Conservation (phyloP, 805 yeast species). For the Wickerhamomyces queroliae region DNA sequence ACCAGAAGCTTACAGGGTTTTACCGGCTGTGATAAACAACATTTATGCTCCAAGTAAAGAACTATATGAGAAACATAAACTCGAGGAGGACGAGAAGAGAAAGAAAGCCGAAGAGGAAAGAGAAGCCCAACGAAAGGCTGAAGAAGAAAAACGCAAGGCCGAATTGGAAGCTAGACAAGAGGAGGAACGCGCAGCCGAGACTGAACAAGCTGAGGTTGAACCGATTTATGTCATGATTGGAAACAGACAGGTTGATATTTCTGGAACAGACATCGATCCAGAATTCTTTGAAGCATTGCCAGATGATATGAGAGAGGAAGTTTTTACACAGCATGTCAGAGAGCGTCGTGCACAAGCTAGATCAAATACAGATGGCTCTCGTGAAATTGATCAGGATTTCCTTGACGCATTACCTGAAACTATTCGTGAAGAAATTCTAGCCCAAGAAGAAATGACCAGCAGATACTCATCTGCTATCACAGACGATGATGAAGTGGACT, state of each 20-base stretch:
- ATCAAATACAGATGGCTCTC: constrained; percentile 34
- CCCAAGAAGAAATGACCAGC: constrained; percentile 45
- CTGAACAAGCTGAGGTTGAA: constrained; percentile 22
- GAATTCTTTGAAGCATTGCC: constrained; percentile 87
- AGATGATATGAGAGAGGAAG: constrained; percentile 90
- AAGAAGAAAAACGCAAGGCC: constrained; percentile 21
- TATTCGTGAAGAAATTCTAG: constrained; percentile 56
- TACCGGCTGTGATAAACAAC: constrained; percentile 38
- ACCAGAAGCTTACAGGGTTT: constrained; percentile 28
- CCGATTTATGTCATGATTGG: constrained; percentile 72
- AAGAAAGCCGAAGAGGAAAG: constrained; percentile 24
- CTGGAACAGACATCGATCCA: constrained; percentile 90
- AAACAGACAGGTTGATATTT: constrained; percentile 73
- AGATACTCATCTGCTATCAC: constrained; percentile 23
- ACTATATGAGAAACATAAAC: constrained; percentile 24
- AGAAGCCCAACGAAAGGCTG: constrained; percentile 18
- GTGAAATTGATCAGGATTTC: constrained; percentile 77
- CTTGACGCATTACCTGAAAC: constrained; percentile 71
- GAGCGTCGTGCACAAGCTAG: constrained; percentile 62
- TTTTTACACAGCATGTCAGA: constrained; percentile 75
- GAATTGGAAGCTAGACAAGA: no score
- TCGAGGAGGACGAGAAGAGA: constrained; percentile 22
- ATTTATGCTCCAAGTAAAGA: constrained; percentile 45
- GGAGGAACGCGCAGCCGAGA: no score
- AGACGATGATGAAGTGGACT: constrained; percentile 1